Base-by-base conservation (phyloP, 345 rosid genomes). In the Anacardium occidentale region DNA sequence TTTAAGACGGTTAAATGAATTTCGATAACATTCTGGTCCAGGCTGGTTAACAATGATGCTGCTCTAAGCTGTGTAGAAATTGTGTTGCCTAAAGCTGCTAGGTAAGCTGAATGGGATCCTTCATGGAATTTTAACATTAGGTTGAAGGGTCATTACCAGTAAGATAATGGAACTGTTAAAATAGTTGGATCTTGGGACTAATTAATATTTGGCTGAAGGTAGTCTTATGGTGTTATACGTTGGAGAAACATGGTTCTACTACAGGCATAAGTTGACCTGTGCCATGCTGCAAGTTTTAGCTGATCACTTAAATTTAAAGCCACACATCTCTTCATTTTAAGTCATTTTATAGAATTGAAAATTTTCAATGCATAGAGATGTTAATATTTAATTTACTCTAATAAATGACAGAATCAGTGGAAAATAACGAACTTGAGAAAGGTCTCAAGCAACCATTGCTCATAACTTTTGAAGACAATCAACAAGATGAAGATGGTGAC, bases 361-460 rank as follows among this genome's bases (percentile, higher is more conserved):
- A n/a, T 12, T 68, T 7, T 32, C 25, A n/a, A 37, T 15, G 13
- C 57, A 21, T 64, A 54, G 51, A 40, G 54, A 22, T 61, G 53
- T 56, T 76, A 20, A 52, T 62, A 76, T 57, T 42, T 61, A 34
- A 64, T 73, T 62, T 77, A 44, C 18, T 74, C 70, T 62, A 66
- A 57, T 68, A 64, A 32, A 60, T 68, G 74, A 75, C 89, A 87
- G 91, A 75, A 79, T 76, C 82, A 67, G 83, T 72, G 60, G 86
- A 81, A 66, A 85, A 66, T 71, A 85, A 82, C 75, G 77, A 83
- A 20, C 87, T 96, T 0, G 99, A 93, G 83, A 82, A 80, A 75
- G 98, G 99, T 85, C 83, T 93, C 50, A 81, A 81, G 74, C 81
- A 88, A 78, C 90, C 94, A 0, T 84, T 96, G 78, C 87, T 96